Conservation (phyloP, 768 basidiomycete species). For the Boletellus sp. region DNA sequence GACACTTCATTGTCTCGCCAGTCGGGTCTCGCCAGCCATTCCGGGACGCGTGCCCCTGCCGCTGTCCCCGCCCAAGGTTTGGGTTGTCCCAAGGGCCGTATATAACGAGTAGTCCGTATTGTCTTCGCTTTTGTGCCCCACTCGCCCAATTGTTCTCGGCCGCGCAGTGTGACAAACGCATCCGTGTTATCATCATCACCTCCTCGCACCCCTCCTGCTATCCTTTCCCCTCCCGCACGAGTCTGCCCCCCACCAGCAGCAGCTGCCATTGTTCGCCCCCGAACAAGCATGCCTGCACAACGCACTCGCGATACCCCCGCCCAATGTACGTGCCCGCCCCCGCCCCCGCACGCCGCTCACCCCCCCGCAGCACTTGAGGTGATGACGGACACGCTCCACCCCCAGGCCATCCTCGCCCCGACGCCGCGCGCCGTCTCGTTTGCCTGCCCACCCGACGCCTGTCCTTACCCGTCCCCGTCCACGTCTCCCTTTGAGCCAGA, state of each 20-base stretch:
- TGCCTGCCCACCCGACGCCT: constrained; percentile 39
- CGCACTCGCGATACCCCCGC: constrained; percentile 74
- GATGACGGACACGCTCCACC: constrained; percentile 59
- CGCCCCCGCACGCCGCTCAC: not conserved
- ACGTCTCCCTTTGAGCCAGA: constrained; percentile 73
- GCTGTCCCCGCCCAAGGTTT: constrained; percentile 21
- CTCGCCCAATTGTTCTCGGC: constrained; percentile 60
- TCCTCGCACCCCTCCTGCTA: constrained; percentile 28
- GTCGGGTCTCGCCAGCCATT: constrained; percentile 23
- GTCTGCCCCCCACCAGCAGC: constrained; percentile 32
- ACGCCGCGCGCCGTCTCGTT: constrained; percentile 54
- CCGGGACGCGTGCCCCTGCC: constrained; percentile 19
- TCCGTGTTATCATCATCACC: constrained; percentile 41
- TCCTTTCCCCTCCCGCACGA: constrained; percentile 34
- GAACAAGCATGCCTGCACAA: constrained; percentile 69
- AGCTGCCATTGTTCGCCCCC: constrained; percentile 32
- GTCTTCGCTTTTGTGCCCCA: constrained; percentile 57
- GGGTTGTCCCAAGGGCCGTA: constrained; percentile 38
- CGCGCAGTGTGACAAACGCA: constrained; percentile 48
- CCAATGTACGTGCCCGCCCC: constrained; percentile 36
- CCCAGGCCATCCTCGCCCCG: constrained; percentile 53
- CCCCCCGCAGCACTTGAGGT: constrained; percentile 64
- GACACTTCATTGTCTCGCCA: constrained; percentile 36
- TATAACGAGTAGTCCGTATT: constrained; percentile 56
- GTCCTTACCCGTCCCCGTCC: constrained; percentile 65